A percentile compares a stretch with the other conserved stretches of the same genome.
These are phyloP conservation scores for Podospora pseudoanserina DNA, from an alignment of 495 filamentous ascomycete species.

Conservation along the genomic window DNA sequence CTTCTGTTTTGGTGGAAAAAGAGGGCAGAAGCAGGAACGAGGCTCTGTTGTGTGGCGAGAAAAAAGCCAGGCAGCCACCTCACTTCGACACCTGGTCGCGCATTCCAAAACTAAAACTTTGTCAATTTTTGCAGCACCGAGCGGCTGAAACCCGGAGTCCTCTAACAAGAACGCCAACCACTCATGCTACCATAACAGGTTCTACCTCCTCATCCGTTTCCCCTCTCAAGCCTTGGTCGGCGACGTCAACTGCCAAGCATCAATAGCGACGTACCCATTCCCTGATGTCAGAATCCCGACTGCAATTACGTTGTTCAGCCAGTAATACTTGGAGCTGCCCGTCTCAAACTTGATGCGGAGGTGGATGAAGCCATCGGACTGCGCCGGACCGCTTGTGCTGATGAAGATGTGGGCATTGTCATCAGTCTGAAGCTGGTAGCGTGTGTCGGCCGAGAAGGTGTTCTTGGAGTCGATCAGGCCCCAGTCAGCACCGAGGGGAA, in stretches of 20 bases:
- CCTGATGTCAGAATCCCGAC: conserved; percentile 24
- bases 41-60: no score
- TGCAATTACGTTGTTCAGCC: conserved; percentile 30
- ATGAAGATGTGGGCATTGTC: conserved; percentile 34
- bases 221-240: background rate
- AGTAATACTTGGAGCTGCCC: conserved; percentile 27
- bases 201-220: background rate
- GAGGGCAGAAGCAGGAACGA: no score
- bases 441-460: conserved; percentile 29
- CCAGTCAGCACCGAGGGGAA: conserved; percentile 33
- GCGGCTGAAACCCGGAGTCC: background rate
- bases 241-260: conserved; percentile 27
- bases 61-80: no score
- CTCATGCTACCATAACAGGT: background rate
- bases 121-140: background rate
- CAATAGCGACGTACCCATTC: conserved; percentile 19
- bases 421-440: conserved; percentile 30
- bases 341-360: conserved; percentile 29
- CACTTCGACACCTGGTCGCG: no score
- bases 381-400: conserved; percentile 27
- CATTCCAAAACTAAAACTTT: background rate
- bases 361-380: conserved; percentile 27
- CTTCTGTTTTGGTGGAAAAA: no score
- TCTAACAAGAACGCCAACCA: background rate
- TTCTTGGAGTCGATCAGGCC: conserved; percentile 25